Conservation (phyloP, 2,329 filamentous ascomycete species). For the Penicillium brevicompactum region DNA sequence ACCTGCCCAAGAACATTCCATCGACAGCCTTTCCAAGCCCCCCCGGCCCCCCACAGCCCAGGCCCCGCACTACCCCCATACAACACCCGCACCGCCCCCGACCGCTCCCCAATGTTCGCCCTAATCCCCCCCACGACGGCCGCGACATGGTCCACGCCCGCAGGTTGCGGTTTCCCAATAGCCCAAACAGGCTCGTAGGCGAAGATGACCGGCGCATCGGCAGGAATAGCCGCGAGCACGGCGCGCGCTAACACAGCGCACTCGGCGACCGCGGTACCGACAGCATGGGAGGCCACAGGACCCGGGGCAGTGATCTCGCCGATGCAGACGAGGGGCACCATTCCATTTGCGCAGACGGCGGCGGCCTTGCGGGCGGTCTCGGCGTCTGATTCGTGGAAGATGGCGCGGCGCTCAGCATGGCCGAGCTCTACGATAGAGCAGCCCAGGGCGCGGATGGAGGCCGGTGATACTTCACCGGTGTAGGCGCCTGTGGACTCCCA, state of each 20-base stretch:
- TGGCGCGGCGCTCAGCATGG: constrained; percentile 73
- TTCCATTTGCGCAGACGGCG: constrained; percentile 67
- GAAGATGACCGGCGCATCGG: constrained; percentile 69
- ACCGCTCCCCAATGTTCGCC: constrained; percentile 53
- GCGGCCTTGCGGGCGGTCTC: constrained; percentile 68
- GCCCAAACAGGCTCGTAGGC: constrained; percentile 91
- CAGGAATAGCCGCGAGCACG: constrained; percentile 63
- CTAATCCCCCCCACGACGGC: constrained; percentile 68
- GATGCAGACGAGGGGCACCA: constrained; percentile 78
- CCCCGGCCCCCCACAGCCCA: constrained; percentile 62
- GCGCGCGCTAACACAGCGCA: constrained; percentile 67
- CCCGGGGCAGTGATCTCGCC: constrained; percentile 65
- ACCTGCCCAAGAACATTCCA: constrained; percentile 78
- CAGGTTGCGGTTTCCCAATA: constrained; percentile 74
- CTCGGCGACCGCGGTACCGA: constrained; percentile 65
- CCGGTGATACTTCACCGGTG: constrained; percentile 76
- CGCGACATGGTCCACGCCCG: constrained; percentile 71
- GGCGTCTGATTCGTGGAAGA: constrained; percentile 75
- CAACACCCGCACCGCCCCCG: constrained; percentile 66
- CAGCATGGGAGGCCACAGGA: constrained; percentile 48
- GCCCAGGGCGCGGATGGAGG: constrained; percentile 67
- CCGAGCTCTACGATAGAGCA: constrained; percentile 75
- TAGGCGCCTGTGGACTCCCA: constrained; percentile 71
- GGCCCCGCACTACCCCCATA: constrained; percentile 85
- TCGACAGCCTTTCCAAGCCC: constrained; percentile 69